These are phyloP conservation scores for Talaromyces pinophilus DNA, from an alignment of 2,329 filamentous ascomycete species.

Conservation along the genomic window DNA sequence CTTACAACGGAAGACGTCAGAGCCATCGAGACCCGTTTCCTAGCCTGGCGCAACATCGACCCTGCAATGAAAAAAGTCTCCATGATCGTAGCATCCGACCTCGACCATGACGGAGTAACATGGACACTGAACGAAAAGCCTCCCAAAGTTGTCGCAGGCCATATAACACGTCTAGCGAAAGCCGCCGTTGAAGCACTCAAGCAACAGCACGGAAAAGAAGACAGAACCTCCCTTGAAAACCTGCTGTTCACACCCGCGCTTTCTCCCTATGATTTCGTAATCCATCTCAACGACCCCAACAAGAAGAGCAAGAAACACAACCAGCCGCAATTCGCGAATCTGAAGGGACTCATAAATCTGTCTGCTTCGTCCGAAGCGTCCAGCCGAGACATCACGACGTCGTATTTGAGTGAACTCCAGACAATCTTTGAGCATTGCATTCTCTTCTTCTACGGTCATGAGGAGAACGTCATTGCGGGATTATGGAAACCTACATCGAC, in stretches of 20 bases:
- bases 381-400: constrained; percentile 59
- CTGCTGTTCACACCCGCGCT: constrained; percentile 72
- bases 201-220: constrained; percentile 35
- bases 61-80: constrained; percentile 81
- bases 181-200: constrained; percentile 68
- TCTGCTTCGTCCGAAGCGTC: not conserved
- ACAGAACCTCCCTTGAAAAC: constrained; percentile 55
- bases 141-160: constrained; percentile 76
- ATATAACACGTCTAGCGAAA: constrained; percentile 79
- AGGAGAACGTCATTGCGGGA: constrained; percentile 60
- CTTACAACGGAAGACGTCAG: constrained; percentile 63
- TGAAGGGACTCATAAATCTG: constrained; percentile 64
- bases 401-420: constrained; percentile 69
- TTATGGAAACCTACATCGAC: constrained; percentile 62
- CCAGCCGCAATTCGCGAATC: constrained; percentile 49
- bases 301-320: constrained; percentile 45
- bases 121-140: constrained; percentile 73
- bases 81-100: constrained; percentile 77
- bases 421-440: constrained; percentile 67
- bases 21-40: constrained; percentile 69
- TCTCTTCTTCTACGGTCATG: constrained; percentile 74
- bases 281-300: constrained; percentile 64
- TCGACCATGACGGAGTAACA: constrained; percentile 74
- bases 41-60: constrained; percentile 84
- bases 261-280: constrained; percentile 80